Percentiles rank a stretch among this genome's conserved stretches.
These are phyloP conservation scores for Heracleum sosnowskyi DNA, from an alignment of 129 eudicot species.

Conservation along the genomic window DNA sequence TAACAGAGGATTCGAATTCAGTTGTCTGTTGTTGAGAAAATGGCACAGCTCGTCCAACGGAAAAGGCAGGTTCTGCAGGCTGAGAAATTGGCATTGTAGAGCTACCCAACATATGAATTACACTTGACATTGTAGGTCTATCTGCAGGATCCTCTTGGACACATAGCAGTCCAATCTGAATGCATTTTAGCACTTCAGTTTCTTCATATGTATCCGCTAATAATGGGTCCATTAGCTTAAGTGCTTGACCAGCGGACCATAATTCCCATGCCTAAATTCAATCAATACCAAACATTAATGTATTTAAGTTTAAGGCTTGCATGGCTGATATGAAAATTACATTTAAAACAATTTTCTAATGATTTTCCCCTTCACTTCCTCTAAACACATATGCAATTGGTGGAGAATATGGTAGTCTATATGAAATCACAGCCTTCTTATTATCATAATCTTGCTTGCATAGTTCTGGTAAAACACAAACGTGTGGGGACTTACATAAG, in stretches of 20 bases:
- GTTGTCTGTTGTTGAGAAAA: neutral
- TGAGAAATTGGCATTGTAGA: neutral
- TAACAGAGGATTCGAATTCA: neutral
- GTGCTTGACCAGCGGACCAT: constrained; percentile 27
- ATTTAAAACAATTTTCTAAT: no score
- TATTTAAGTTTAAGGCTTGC: no score
- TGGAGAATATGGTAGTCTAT: no score
- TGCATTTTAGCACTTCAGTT: constrained; percentile 29
- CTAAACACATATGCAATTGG: no score
- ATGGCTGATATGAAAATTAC: no score
- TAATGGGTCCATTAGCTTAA: constrained; percentile 33
- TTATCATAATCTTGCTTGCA: no score
- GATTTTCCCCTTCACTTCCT: no score
- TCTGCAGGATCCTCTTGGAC: constrained; percentile 8
- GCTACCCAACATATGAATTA: constrained; percentile 10
- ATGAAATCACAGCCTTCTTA: no score
- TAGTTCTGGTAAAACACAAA: no score
- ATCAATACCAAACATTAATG: neutral
- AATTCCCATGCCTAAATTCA: constrained; percentile 47
- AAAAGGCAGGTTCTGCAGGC: constrained; percentile 1
- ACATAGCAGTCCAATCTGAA: constrained; percentile 19
- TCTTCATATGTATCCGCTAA: constrained; percentile 9
- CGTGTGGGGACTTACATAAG: neutral
- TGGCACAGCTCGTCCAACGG: no score
- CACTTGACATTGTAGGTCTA: constrained; percentile 1